Base-by-base conservation (phyloP, 306 rosid genomes). In the Elaeagnus macrophylla region DNA sequence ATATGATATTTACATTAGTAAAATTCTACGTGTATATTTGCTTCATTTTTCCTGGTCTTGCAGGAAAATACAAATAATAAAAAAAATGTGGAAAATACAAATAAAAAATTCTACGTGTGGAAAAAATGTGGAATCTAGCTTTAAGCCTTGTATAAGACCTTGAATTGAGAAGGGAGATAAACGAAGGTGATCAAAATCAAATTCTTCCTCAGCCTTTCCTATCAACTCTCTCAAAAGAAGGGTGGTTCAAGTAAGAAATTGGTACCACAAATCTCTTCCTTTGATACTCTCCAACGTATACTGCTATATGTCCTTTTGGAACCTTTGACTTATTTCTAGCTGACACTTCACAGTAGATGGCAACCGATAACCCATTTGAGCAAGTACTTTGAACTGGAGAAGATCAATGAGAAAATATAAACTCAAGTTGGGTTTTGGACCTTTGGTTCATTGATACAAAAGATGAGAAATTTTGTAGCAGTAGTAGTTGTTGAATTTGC, bases 101-200 rank as follows among this genome's bases (percentile, higher is more conserved):
- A 8, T 37, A 49, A 13, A 66, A 48, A 53, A 12, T 50, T n/a
- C n/a, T n/a, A n/a, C n/a, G n/a, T n/a, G 66, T 39, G 25, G 32
- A 50, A n/a, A n/a, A 49, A 18, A n/a, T 2, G 10, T 12, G 38
- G 52, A 18, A 1, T 6, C 39, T 12, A 6, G 14, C 39, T 3
- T 11, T 20, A 9, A 5, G 50, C 62, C 15, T 66, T 38, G 72
- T 67, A 76, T 10, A 56, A 53, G 39, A 76, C 61, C 52, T 76
- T 58, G 25, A 82, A 49, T 49, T 85, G 82, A 61, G 88, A 67
- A 51, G 88, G 80, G 54, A 88, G 69, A 59, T 68, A 75, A 69
- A 84, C 54, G 71, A 84, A 84, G 12, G 76, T 80, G 86, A 43
- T 77, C 68, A 72, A 80, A 85, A n/a, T 89, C 85, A 66, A 78